Percentiles rank a stretch among this genome's conserved stretches.
phyloP scores from a whole-genome alignment of 164 flowering plant genomes.

The Stephania cephalantha region DNA sequence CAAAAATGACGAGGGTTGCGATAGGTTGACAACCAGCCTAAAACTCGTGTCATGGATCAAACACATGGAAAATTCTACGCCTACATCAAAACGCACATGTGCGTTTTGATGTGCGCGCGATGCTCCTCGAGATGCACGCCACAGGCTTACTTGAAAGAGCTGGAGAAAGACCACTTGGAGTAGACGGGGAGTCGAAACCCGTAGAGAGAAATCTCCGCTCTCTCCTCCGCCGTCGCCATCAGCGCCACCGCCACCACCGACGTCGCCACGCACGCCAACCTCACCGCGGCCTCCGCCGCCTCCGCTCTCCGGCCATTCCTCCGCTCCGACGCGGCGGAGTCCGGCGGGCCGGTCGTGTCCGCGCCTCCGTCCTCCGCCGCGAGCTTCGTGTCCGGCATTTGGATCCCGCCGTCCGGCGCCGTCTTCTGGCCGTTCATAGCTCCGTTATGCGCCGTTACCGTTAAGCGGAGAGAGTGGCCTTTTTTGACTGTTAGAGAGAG shows the following conservation, averaged over 20 bases:
- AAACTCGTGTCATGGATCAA: no score
- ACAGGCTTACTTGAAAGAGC: conserved; percentile 61
- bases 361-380: conserved; percentile 21
- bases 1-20: no score
- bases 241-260: conserved; percentile 39
- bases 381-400: conserved; percentile 32
- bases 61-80: no score
- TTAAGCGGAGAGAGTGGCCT: background rate
- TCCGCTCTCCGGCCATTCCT: conserved; percentile 30
- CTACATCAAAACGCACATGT: no score
- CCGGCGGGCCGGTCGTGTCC: conserved; percentile 40
- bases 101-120: no score
- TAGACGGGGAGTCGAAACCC: conserved; percentile 61
- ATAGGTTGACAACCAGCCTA: no score
- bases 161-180: conserved; percentile 76
- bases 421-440: conserved; percentile 18
- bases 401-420: conserved; percentile 26
- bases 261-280: conserved; percentile 42
- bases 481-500: background rate
- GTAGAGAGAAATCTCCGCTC: conserved; percentile 37
- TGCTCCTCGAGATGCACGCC: no score
- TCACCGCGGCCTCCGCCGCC: conserved; percentile 25
- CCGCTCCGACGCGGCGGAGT: conserved; percentile 6
- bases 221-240: conserved; percentile 59
- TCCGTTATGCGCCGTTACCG: background rate